Evolutionary conservation across 2,329 filamentous ascomycete genomes (phyloP).

Genomic region (Exophiala sp.): DNA sequence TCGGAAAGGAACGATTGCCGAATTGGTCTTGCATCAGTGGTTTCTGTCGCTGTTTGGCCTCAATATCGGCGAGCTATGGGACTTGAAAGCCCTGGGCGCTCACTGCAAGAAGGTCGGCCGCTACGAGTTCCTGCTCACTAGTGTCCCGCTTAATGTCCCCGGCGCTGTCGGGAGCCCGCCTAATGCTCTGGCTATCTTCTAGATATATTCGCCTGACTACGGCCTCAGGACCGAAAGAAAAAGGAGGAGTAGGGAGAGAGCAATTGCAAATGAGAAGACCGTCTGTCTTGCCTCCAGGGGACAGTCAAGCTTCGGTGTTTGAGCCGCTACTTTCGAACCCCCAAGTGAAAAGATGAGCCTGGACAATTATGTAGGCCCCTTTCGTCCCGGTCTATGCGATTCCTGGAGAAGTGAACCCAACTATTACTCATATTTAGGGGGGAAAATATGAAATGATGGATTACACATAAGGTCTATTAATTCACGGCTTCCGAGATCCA

Average conservation of each 20-base stretch:
- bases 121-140: conserved; percentile 47
- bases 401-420: no score
- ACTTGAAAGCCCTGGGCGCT: conserved; percentile 38
- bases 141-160: conserved; percentile 45
- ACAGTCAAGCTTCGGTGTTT: no score
- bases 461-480: no score
- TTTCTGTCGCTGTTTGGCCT: conserved; percentile 47
- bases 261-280: not conserved
- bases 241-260: conserved; percentile 24
- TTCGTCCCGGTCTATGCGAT: no score
- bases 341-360: no score
- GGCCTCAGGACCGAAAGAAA: no score
- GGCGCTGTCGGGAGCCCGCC: conserved; percentile 44
- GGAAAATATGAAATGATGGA: no score
- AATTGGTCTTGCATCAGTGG: conserved; percentile 41
- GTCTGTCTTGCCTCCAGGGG: no score
- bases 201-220: conserved; percentile 30
- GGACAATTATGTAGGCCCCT: no score
- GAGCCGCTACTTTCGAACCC: no score
- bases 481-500: no score
- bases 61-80: conserved; percentile 43
- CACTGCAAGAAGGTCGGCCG: conserved; percentile 36
- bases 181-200: conserved; percentile 43
- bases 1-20: conserved; percentile 29
- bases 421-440: no score